Percentiles rank a stretch among this genome's conserved stretches.
phyloP scores from a whole-genome alignment of 2,329 filamentous ascomycete species.

The Cladosporium sp. region DNA sequence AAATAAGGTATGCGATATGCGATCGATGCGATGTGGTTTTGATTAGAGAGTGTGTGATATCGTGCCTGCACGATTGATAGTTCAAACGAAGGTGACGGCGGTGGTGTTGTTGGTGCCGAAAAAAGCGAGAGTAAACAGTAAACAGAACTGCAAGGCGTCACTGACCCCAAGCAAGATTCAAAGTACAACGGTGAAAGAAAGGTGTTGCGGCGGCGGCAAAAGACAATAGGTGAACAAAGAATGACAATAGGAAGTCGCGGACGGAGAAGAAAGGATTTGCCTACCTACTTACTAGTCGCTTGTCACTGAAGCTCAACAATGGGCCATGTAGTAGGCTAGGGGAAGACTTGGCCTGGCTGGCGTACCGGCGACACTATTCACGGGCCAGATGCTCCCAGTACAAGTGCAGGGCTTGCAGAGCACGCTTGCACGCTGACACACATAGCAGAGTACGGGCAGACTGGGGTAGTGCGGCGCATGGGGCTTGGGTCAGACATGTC shows the following conservation, averaged over 20 bases:
- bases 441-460: neutral
- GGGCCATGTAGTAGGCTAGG: constrained; percentile 2
- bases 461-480: constrained; percentile 8
- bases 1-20: constrained; percentile 2
- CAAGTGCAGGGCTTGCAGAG: neutral
- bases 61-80: constrained; percentile 19
- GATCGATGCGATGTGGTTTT: constrained; percentile 4
- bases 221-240: constrained; percentile 12
- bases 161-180: constrained; percentile 5
- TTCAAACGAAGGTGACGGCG: neutral
- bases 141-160: constrained; percentile 5
- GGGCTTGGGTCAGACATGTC: constrained; percentile 11
- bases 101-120: neutral
- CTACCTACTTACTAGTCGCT: neutral
- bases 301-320: constrained; percentile 3
- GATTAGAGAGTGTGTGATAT: neutral
- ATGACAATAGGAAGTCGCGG: neutral
- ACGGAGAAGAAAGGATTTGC: constrained; percentile 6
- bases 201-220: neutral
- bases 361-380: neutral
- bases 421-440: constrained; percentile 3
- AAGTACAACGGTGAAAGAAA: constrained; percentile 1
- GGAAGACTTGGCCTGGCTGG: constrained; percentile 2
- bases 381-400: constrained; percentile 9
- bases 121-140: constrained; percentile 12